Evolutionary conservation across 2,329 filamentous ascomycete genomes (phyloP).

Genomic region (Calonectria montana): DNA sequence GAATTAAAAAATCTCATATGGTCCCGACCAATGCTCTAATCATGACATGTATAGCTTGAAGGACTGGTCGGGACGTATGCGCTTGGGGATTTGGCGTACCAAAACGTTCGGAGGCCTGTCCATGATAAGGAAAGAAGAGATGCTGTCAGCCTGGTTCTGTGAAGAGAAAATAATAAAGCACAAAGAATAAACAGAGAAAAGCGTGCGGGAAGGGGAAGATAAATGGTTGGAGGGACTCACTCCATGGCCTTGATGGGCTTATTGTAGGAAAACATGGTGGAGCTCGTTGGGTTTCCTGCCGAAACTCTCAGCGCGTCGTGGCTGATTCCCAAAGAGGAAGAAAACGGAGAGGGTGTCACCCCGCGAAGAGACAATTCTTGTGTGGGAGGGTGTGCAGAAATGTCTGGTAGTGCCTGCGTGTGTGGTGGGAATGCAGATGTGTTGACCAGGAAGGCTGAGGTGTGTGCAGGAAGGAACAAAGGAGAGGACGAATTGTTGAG

Average conservation of each 20-base stretch:
- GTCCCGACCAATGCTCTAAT: constrained; percentile 13
- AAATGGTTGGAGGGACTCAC: constrained; percentile 42
- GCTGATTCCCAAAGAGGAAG: constrained; percentile 35
- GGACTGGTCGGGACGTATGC: neutral
- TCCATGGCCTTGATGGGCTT: constrained; percentile 53
- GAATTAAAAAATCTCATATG: neutral
- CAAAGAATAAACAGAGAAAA: neutral
- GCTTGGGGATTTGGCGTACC: constrained; percentile 38
- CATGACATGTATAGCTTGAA: constrained; percentile 8
- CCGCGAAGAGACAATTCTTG: constrained; percentile 31
- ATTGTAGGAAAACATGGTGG: constrained; percentile 50
- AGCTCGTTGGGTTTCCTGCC: constrained; percentile 29
- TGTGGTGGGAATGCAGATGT: constrained; percentile 12
- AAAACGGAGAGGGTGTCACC: constrained; percentile 35
- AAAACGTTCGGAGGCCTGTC: constrained; percentile 49
- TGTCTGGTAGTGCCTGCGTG: neutral
- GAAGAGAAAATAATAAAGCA: constrained; percentile 2
- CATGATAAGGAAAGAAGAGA: constrained; percentile 35
- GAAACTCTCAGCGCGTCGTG: constrained; percentile 29
- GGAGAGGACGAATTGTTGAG: neutral
- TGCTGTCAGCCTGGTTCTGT: constrained; percentile 22
- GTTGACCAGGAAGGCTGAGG: neutral
- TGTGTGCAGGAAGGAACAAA: constrained; percentile 1
- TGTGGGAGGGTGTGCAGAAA: constrained; percentile 28
- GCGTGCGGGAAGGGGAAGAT: constrained; percentile 20